These are phyloP conservation scores for Peterozyma xylosa DNA, from an alignment of 805 yeast genomes.

Conservation along the genomic window DNA sequence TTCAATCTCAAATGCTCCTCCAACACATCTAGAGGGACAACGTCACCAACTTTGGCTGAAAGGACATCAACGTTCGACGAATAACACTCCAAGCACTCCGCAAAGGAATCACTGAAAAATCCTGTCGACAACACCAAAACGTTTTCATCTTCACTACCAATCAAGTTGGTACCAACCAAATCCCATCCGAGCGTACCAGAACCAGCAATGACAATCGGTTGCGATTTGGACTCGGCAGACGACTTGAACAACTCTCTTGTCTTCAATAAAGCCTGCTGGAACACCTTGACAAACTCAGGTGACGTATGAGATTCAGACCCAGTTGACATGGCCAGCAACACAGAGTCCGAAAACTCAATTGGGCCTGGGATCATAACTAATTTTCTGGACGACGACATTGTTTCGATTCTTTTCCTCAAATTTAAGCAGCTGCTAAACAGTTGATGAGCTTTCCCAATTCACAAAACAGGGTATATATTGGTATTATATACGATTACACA, in stretches of 20 bases:
- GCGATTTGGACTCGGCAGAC: conserved; percentile 48
- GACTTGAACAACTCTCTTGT: conserved; percentile 73
- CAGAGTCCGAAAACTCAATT: conserved; percentile 67
- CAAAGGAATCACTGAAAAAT: conserved; percentile 78
- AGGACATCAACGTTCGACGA: conserved; percentile 71
- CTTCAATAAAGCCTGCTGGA: conserved; percentile 59
- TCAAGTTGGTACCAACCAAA: conserved; percentile 69
- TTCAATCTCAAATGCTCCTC: conserved; percentile 45
- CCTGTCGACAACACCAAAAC: conserved; percentile 87
- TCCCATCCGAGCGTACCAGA: conserved; percentile 98
- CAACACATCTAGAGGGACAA: conserved; percentile 48
- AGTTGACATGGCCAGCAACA: conserved; percentile 70
- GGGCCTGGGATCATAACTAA: conserved; percentile 29
- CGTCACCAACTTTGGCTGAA: conserved; percentile 68
- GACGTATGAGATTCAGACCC: conserved; percentile 89
- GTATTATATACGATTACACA: no score
- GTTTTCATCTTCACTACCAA: conserved; percentile 52
- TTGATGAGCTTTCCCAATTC: no score
- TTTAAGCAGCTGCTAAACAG: no score
- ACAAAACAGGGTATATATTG: no score
- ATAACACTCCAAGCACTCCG: conserved; percentile 64
- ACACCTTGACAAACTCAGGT: conserved; percentile 70
- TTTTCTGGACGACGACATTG: conserved; percentile 19
- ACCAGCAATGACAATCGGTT: conserved; percentile 78
- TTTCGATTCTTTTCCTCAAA: background rate